Conservation (phyloP, 1,284 basidiomycete genomes). For the Ustilago vetiveriae region DNA sequence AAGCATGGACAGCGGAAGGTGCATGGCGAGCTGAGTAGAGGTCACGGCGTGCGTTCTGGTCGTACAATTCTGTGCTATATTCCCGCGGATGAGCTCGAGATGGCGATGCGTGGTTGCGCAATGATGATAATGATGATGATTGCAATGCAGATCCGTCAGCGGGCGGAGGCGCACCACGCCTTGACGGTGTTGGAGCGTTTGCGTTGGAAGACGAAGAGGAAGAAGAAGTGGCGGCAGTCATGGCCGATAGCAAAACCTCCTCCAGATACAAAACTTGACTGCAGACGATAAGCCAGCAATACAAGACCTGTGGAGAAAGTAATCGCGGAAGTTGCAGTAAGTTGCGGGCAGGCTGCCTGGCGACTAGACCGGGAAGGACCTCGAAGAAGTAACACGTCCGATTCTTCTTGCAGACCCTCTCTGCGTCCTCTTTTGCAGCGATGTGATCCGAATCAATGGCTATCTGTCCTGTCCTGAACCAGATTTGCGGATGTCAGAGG, state of each 20-base stretch:
- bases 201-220: slow-evolving; percentile 21
- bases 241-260: neutral
- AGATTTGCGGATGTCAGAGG: neutral
- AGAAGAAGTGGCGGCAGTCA: slow-evolving; percentile 18
- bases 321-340: too few relatives aligned
- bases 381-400: too few relatives aligned
- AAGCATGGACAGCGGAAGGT: neutral
- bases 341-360: too few relatives aligned
- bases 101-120: neutral
- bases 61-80: slow-evolving; percentile 18
- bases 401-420: too few relatives aligned
- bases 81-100: slow-evolving; percentile 9
- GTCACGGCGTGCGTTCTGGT: slow-evolving; percentile 7
- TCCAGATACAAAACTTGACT: neutral
- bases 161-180: slow-evolving; percentile 9
- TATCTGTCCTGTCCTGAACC: too few relatives aligned
- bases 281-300: neutral
- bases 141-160: neutral
- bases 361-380: slow-evolving; percentile 8
- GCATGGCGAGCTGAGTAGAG: slow-evolving; percentile 1
- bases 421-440: too few relatives aligned
- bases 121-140: neutral
- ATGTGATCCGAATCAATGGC: too few relatives aligned
- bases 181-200: slow-evolving; percentile 13
- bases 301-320: neutral